Evolutionary conservation across 2,329 filamentous ascomycete genomes (phyloP).

Genomic region (Aureobasidium musti): DNA sequence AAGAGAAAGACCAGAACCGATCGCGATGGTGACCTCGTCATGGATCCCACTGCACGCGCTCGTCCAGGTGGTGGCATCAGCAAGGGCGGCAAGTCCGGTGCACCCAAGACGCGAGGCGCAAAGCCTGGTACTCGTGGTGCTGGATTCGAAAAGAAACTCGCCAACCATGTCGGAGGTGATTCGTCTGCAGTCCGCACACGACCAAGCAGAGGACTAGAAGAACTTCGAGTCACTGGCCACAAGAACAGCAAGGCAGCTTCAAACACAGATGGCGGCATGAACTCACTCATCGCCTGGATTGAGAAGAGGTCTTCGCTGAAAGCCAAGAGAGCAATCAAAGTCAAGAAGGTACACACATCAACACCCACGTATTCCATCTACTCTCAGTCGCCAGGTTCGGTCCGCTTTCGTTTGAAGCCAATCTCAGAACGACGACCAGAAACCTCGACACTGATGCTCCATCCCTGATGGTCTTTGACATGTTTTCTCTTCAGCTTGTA

Average conservation of each 20-base stretch:
- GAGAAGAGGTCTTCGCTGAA: conserved; percentile 44
- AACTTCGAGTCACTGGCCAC: conserved; percentile 47
- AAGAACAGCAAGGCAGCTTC: conserved; percentile 43
- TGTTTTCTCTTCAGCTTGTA: conserved; percentile 30
- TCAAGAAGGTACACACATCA: conserved; percentile 43
- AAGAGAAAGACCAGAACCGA: conserved; percentile 45
- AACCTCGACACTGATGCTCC: conserved; percentile 30
- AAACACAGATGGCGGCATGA: conserved; percentile 42
- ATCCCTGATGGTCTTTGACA: conserved; percentile 30
- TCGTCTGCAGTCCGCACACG: conserved; percentile 35
- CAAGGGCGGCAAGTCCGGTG: conserved; percentile 29
- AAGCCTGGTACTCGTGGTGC: conserved; percentile 28
- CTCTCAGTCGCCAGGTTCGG: conserved; percentile 33
- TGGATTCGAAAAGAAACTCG: conserved; percentile 36
- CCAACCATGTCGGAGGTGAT: conserved; percentile 36
- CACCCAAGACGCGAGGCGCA: conserved; percentile 32
- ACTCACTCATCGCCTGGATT: conserved; percentile 45
- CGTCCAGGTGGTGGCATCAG: conserved; percentile 38
- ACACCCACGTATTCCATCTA: conserved; percentile 2
- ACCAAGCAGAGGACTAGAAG: conserved; percentile 35
- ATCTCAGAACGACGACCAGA: conserved; percentile 40
- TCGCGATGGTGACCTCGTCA: conserved; percentile 63
- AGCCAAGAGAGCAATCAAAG: conserved; percentile 39
- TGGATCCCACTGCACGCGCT: conserved; percentile 52
- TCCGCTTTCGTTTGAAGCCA: conserved; percentile 38